phyloP scores from a whole-genome alignment of 1,284 basidiomycete species.

The Sparassis latifolia region DNA sequence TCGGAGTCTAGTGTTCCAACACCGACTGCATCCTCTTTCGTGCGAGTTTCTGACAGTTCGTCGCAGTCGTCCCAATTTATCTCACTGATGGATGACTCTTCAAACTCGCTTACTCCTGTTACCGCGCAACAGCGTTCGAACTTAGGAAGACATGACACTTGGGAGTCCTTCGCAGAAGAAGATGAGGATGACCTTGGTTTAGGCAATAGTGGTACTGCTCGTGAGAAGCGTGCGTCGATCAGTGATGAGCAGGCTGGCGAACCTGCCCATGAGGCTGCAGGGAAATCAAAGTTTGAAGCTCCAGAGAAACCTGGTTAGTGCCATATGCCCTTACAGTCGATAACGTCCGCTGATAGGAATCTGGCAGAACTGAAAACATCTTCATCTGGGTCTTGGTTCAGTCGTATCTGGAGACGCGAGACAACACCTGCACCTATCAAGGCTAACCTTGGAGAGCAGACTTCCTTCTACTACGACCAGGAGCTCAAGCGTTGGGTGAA shows the following conservation, averaged over 20 bases:
- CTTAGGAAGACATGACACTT: not conserved
- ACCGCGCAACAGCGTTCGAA: not conserved
- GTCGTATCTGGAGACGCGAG: constrained; percentile 67
- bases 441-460: constrained; percentile 93
- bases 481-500: constrained; percentile 96
- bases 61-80: constrained; percentile 54
- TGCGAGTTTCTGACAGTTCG: constrained; percentile 39
- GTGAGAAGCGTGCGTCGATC: constrained; percentile 11
- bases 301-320: not conserved
- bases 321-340: too few relatives aligned
- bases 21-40: constrained; percentile 62
- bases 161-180: constrained; percentile 29
- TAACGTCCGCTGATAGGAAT: too few relatives aligned
- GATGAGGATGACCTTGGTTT: constrained; percentile 87
- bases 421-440: constrained; percentile 63
- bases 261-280: not conserved
- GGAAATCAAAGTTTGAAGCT: not conserved
- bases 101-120: constrained; percentile 36
- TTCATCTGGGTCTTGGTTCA: constrained; percentile 67
- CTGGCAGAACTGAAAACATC: constrained; percentile 23
- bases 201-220: constrained; percentile 52
- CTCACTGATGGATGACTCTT: constrained; percentile 75
- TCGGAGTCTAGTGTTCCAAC: constrained; percentile 46
- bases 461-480: constrained; percentile 89
- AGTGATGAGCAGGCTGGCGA: constrained; percentile 3